Percentiles rank a stretch among this genome's conserved stretches.
Evolutionary conservation across 23 red algal species (phyloP).

Genomic region (Gracilaria caudata): DNA sequence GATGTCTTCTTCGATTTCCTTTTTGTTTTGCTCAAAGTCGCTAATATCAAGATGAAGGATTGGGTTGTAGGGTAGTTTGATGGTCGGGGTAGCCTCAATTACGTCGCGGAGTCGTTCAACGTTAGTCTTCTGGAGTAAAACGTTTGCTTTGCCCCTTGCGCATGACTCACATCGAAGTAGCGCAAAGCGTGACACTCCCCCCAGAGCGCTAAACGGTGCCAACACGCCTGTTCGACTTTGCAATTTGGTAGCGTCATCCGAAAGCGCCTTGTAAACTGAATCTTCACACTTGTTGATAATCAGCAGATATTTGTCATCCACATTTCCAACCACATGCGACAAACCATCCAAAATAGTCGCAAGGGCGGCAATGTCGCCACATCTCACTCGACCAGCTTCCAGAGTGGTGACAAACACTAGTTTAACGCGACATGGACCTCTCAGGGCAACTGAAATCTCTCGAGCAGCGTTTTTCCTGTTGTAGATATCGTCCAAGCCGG

Average conservation of each 20-base stretch:
- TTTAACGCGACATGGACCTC: conserved; percentile 3
- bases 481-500: conserved; percentile 1
- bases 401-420: conserved; percentile 28
- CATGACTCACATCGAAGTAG: neutral
- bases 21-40: neutral
- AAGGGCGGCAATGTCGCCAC: neutral
- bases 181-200: neutral
- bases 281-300: conserved; percentile 26
- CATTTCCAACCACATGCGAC: neutral
- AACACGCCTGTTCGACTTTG: neutral
- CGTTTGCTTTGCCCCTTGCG: neutral
- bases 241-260: neutral
- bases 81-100: neutral
- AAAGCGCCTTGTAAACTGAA: neutral
- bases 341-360: neutral
- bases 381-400: neutral
- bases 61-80: neutral
- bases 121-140: neutral
- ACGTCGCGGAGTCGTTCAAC: neutral
- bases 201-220: neutral
- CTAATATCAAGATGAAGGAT: neutral
- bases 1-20: neutral
- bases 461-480: neutral
- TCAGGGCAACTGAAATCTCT: neutral
- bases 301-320: neutral